These are phyloP conservation scores for Sanghuangporus weigelae DNA, from an alignment of 1,284 basidiomycete genomes.

Conservation along the genomic window DNA sequence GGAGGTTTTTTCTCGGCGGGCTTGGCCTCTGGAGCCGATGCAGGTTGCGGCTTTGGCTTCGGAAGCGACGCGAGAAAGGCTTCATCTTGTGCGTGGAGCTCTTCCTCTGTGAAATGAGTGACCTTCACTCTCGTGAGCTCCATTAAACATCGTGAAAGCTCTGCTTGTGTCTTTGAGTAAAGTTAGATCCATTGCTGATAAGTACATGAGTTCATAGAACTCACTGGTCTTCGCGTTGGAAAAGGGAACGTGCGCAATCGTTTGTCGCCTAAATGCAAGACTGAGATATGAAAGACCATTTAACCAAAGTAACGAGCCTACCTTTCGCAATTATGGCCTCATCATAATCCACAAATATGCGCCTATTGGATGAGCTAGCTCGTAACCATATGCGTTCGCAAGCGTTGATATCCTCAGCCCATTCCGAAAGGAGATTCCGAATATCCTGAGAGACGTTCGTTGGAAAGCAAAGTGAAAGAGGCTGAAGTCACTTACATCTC, in stretches of 20 bases:
- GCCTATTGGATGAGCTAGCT: slow-evolving; percentile 79
- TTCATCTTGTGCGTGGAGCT: slow-evolving; percentile 81
- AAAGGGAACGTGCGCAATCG: slow-evolving; percentile 88
- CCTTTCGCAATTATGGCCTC: slow-evolving; percentile 56
- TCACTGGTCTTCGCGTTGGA: slow-evolving; percentile 85
- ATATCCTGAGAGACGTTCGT: slow-evolving; percentile 62
- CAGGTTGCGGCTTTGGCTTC: slow-evolving; percentile 55
- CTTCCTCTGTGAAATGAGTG: slow-evolving; percentile 83
- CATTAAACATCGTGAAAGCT: slow-evolving; percentile 81
- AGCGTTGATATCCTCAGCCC: slow-evolving; percentile 76
- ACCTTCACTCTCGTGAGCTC: slow-evolving; percentile 86
- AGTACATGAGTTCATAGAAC: slow-evolving; percentile 27
- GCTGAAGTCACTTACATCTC: slow-evolving; percentile 56
- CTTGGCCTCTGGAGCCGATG: slow-evolving; percentile 26
- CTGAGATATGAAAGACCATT: background rate
- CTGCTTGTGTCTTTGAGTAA: slow-evolving; percentile 73
- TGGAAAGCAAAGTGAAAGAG: slow-evolving; percentile 6
- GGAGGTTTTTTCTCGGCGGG: slow-evolving; percentile 39
- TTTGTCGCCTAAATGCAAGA: slow-evolving; percentile 48
- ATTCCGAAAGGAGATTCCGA: slow-evolving; percentile 71
- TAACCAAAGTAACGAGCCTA: slow-evolving; percentile 18
- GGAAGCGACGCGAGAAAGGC: slow-evolving; percentile 82
- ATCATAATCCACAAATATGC: slow-evolving; percentile 87
- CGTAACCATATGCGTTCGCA: slow-evolving; percentile 89
- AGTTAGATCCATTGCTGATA: background rate